Conservation (phyloP, 257 asterid species). For the Galeopsis tetrahit region DNA sequence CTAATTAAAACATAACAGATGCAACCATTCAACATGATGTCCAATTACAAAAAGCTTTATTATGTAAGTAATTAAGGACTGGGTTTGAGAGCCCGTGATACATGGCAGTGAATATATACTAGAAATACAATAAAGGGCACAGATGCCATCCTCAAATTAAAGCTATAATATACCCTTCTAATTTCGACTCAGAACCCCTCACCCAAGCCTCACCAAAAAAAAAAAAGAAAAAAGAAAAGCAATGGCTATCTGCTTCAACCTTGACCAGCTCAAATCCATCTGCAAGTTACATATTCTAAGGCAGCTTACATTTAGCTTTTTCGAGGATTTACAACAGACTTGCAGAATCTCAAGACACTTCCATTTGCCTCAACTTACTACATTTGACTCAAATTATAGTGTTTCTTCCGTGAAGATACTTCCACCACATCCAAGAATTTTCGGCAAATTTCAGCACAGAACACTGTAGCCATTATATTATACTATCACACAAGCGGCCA, state of each 20-base stretch:
- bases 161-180: conserved; percentile 20
- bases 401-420: conserved; percentile 29
- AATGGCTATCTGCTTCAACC: conserved; percentile 18
- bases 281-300: conserved; percentile 15
- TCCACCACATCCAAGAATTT: conserved; percentile 28
- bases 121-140: conserved; percentile 23
- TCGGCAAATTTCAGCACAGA: conserved; percentile 32
- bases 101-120: conserved; percentile 28
- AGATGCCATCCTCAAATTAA: conserved; percentile 20
- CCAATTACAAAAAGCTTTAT: conserved; percentile 18
- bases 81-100: conserved; percentile 27
- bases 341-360: background rate
- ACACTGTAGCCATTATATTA: conserved; percentile 21
- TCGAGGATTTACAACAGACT: conserved; percentile 27
- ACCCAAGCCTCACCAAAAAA: background rate
- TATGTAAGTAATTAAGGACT: conserved; percentile 16
- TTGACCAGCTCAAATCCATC: conserved; percentile 33
- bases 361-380: conserved; percentile 14
- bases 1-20: conserved; percentile 15
- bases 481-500: conserved; percentile 26
- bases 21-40: conserved; percentile 19
- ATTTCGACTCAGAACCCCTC: conserved; percentile 20
- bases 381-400: conserved; percentile 24
- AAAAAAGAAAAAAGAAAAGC: background rate
- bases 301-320: conserved; percentile 26